These are phyloP conservation scores for Mucuna pruriens DNA, from an alignment of 306 rosid genomes.

Conservation along the genomic window DNA sequence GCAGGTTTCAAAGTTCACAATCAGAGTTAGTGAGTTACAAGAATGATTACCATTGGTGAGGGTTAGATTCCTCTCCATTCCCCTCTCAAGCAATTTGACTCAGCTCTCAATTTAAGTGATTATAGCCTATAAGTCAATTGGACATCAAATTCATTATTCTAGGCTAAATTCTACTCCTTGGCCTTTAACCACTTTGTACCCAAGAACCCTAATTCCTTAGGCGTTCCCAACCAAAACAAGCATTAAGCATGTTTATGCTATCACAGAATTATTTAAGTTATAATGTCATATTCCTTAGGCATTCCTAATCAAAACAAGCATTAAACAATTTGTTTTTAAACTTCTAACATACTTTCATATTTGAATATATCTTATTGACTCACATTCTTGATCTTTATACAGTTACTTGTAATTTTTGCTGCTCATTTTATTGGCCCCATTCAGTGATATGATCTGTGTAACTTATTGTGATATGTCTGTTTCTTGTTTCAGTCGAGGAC, in stretches of 20 bases:
- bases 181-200: background rate
- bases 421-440: background rate
- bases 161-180: background rate
- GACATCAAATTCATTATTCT: background rate
- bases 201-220: background rate
- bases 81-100: background rate
- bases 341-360: constrained; percentile 1
- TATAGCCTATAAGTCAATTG: background rate
- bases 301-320: background rate
- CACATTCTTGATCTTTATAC: constrained; percentile 7
- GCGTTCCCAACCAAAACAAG: background rate
- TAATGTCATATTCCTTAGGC: background rate
- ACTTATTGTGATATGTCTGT: constrained; percentile 26
- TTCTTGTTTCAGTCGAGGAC: constrained; percentile 79
- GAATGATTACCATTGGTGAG: background rate
- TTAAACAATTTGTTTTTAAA: background rate
- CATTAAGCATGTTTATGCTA: background rate
- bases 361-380: background rate
- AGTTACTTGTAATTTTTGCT: background rate
- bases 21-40: background rate
- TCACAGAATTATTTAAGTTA: background rate
- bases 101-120: background rate
- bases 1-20: background rate
- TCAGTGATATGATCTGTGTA: constrained; percentile 7
- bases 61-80: background rate